These are phyloP conservation scores for Caryopteris hybrid DNA, from an alignment of 305 asterid genomes.

Conservation along the genomic window DNA sequence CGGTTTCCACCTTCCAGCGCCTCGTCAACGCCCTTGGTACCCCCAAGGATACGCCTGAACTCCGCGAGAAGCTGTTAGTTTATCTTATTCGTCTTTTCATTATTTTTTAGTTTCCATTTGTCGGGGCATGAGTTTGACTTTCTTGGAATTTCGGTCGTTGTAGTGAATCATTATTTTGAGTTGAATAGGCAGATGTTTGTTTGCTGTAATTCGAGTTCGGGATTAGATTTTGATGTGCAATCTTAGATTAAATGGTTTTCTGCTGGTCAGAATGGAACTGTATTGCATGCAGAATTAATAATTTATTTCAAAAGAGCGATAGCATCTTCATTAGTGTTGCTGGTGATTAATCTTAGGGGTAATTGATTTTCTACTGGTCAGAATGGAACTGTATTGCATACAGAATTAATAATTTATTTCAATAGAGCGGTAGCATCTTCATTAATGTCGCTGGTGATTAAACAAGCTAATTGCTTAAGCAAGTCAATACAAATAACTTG, in stretches of 20 bases:
- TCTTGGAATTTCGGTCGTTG: neutral
- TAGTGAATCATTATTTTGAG: neutral
- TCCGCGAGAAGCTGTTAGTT: constrained; percentile 73
- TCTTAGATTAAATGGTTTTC: neutral
- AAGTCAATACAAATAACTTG: neutral
- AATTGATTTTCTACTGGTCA: neutral
- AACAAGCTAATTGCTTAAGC: neutral
- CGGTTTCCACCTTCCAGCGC: constrained; percentile 53
- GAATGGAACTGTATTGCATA: neutral
- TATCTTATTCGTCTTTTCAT: neutral
- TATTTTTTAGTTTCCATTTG: neutral
- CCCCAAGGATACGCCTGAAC: constrained; percentile 74
- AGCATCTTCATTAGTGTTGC: neutral
- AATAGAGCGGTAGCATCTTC: neutral
- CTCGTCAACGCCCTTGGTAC: constrained; percentile 68
- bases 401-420: neutral
- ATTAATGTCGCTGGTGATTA: neutral
- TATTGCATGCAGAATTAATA: neutral
- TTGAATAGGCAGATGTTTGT: neutral
- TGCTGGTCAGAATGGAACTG: neutral
- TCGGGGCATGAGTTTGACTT: neutral
- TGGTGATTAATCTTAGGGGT: too few species aligned
- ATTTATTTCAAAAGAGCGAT: neutral
- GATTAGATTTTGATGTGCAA: neutral
- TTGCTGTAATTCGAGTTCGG: neutral